A percentile compares a stretch with the other conserved stretches of the same genome.
Conservation (phyloP, 2,329 filamentous ascomycete genomes). For the Coniochaeta ligniaria region DNA sequence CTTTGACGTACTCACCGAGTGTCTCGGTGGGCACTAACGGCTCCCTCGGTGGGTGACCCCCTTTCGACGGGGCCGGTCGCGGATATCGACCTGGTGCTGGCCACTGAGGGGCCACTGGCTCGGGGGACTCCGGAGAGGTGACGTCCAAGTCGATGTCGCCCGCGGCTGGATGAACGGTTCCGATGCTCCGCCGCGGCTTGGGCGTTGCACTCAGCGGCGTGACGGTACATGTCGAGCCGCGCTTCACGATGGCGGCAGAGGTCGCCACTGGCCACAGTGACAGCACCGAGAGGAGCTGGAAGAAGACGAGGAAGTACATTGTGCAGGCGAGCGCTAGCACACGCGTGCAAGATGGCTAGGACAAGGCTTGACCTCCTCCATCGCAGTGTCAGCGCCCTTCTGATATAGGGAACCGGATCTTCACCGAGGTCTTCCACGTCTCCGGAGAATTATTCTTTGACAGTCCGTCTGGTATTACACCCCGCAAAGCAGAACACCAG, state of each 20-base stretch:
- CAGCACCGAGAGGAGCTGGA: background rate
- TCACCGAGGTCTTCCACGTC: background rate
- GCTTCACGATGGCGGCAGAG: constrained; percentile 13
- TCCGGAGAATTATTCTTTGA: background rate
- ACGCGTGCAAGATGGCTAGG: background rate
- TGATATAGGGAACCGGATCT: background rate
- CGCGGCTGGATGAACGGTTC: constrained; percentile 3
- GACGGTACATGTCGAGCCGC: constrained; percentile 16
- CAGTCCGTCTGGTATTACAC: background rate
- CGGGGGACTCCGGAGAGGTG: background rate
- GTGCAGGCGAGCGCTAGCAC: background rate
- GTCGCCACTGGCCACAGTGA: background rate
- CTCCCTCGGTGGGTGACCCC: background rate
- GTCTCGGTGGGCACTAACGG: background rate
- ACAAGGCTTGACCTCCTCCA: background rate
- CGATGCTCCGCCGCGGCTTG: constrained; percentile 5
- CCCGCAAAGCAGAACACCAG: background rate
- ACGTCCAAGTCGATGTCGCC: constrained; percentile 8
- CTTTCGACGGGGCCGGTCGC: constrained; percentile 6
- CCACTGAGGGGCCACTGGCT: background rate
- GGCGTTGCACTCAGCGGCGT: constrained; percentile 10
- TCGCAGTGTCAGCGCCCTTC: background rate
- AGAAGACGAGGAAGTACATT: background rate
- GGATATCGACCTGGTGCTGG: constrained; percentile 6
- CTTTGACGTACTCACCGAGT: too few species aligned